A percentile compares a stretch with the other conserved stretches of the same genome.
Conservation (phyloP, 2,329 filamentous ascomycete species). For the Pseudogymnoascus sp. region DNA sequence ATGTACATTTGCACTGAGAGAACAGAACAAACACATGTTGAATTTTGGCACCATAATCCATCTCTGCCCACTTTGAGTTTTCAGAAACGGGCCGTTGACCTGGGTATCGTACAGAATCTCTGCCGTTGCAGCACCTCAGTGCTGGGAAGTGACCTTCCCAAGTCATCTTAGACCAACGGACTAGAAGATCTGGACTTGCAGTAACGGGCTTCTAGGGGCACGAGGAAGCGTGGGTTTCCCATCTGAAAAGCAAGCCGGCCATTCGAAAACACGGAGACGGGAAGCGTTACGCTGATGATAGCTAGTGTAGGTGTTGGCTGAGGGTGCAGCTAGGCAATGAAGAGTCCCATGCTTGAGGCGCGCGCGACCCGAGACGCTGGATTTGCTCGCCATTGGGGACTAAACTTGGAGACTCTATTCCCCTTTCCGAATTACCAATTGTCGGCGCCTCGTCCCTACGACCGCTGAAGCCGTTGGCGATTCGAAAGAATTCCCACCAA, state of each 20-base stretch:
- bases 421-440: background rate
- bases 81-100: constrained; percentile 5
- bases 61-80: background rate
- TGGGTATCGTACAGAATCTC: constrained; percentile 7
- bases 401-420: background rate
- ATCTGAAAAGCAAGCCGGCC: background rate
- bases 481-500: background rate
- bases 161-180: constrained; percentile 1
- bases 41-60: background rate
- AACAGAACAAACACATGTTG: background rate
- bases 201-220: constrained; percentile 1
- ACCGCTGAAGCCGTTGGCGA: background rate
- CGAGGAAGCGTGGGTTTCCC: background rate
- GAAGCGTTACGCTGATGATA: background rate
- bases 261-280: background rate
- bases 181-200: constrained; percentile 5
- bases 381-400: background rate
- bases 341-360: background rate
- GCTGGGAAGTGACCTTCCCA: background rate
- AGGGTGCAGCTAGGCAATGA: background rate
- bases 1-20: background rate
- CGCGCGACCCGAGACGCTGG: constrained; percentile 6
- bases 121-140: background rate
- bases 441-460: background rate
- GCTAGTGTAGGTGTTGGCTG: background rate